Evolutionary conservation across 2,329 filamentous ascomycete species (phyloP), one percentile per base, ranked within the genome.

Genomic region (Alternaria panax): DNA sequence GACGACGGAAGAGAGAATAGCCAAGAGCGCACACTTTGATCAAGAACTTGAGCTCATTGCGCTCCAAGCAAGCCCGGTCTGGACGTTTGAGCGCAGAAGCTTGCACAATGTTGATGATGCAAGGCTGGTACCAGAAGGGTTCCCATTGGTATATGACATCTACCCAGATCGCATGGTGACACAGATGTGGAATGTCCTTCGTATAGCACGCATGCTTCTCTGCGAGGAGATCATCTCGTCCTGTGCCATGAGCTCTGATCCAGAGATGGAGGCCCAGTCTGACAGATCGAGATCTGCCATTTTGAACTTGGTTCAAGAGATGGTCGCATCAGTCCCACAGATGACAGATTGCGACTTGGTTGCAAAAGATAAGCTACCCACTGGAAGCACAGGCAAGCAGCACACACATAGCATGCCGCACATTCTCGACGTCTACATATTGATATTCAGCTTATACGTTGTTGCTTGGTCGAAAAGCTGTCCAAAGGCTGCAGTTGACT

Each of bases 161-260:
- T 77, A 78, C 51, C 62, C 68, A 5, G 62, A 73, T 48, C 69
- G 70, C 14, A 67, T 60, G 45, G 56, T 69, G 7, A 72, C 68
- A 7, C 75, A 78, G 51, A 71, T 69, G 52, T 72, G 70, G 63
- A 79, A 78, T 51, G 66, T 74, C 5, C 52, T 74, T 22, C 66
- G 76, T 16, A 40, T 72, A 5, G 68, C 68, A n/a, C 60, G 75
- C 20, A 77, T 78, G 27, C 50, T 75, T 4, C 68, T 78, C 7
- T 75, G 74, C 52, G 71, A 76, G 47, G 71, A 76, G 45, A 62
- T 72, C 45, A 42, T 70, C 7, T 51, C 60, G n/a, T 58, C 54
- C 12, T 62, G 32, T 22, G 18, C 51, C 9, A 9, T 38, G 36
- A 18, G 22, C 24, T n/a, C 51, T 5, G 48, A 55, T 2, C 54